These are phyloP conservation scores for Artomyces pyxidatus DNA, from an alignment of 768 basidiomycete genomes.

Conservation along the genomic window DNA sequence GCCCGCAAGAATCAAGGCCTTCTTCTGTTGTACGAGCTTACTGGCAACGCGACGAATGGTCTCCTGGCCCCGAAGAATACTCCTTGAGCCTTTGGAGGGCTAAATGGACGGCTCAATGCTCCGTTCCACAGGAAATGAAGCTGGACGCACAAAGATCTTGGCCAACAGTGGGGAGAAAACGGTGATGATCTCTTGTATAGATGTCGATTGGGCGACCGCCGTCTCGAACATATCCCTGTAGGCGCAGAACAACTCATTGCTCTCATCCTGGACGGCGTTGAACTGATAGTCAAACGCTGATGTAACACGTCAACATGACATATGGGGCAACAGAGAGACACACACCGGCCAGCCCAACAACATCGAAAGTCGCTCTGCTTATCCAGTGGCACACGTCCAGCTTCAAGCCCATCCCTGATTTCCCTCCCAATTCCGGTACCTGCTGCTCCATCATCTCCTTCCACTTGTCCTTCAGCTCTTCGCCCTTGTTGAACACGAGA, in stretches of 20 bases:
- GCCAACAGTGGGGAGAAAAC: constrained; percentile 54
- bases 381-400: constrained; percentile 80
- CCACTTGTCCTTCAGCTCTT: constrained; percentile 57
- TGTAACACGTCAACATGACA: background rate
- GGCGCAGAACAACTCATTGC: constrained; percentile 69
- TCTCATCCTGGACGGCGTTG: constrained; percentile 71
- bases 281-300: constrained; percentile 86
- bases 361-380: constrained; percentile 80
- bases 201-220: constrained; percentile 48
- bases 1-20: constrained; percentile 55
- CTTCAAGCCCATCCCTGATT: constrained; percentile 23
- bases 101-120: too few species aligned
- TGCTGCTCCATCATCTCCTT: constrained; percentile 34
- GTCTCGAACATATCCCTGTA: constrained; percentile 83
- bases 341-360: constrained; percentile 82
- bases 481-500: constrained; percentile 61
- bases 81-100: too few species aligned
- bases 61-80: constrained; percentile 47
- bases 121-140: too few species aligned
- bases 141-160: constrained; percentile 44
- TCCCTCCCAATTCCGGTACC: constrained; percentile 14
- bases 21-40: constrained; percentile 72
- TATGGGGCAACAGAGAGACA: background rate
- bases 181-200: constrained; percentile 37
- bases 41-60: constrained; percentile 68